Evolutionary conservation across 2,329 filamentous ascomycete species (phyloP), one percentile per base, ranked within the genome.

Genomic region (Endoconidiophora laricicola): DNA sequence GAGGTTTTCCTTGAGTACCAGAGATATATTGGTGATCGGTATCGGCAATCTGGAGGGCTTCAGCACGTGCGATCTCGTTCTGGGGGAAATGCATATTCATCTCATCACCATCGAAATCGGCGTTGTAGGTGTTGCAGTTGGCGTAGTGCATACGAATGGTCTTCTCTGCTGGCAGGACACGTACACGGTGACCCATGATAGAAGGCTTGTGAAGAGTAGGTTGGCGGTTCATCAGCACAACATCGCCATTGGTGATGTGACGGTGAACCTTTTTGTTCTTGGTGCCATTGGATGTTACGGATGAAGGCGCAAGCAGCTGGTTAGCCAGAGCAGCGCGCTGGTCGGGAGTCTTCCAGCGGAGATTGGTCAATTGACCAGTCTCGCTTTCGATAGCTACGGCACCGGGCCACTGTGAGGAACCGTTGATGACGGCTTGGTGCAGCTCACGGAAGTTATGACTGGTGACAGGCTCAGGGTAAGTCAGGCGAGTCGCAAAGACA

Each of bases 81-180:
- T 98, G 91, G 1, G 91, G 91, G 60, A 98, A 96, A 66, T 98
- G 91, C 88, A 98, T 93, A 64, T 98, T 98, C 91, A 98, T 98
- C 65, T 98, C 91, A 62, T 98, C 91, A 64, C 91, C 91, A 60
- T 98, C 93, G 61, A 98, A 98, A 72, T 98, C 91, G 29, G 91
- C 91, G 59, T 98, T 98, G 72, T 98, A 98, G 0, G 91, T 95
- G 61, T 98, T 98, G 65, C 91, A 96, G 64, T 98, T 98, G 59
- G 91, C 90, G 66, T 98, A 98, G 69, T 98, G 91, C 90, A 98
- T 96, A 57, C 91, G 87, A 62, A 98, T 88, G 0, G 91, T 96
- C 67, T 94, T 94, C 64, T 98, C 93, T 36, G 87, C 88, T 0
- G 86, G 85, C 16, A 98, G 69, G 4, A 98, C 90, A 54, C 88